Evolutionary conservation across 768 basidiomycete species (phyloP), one percentile per base, ranked within the genome.

Genomic region (Auriculariales sp.): DNA sequence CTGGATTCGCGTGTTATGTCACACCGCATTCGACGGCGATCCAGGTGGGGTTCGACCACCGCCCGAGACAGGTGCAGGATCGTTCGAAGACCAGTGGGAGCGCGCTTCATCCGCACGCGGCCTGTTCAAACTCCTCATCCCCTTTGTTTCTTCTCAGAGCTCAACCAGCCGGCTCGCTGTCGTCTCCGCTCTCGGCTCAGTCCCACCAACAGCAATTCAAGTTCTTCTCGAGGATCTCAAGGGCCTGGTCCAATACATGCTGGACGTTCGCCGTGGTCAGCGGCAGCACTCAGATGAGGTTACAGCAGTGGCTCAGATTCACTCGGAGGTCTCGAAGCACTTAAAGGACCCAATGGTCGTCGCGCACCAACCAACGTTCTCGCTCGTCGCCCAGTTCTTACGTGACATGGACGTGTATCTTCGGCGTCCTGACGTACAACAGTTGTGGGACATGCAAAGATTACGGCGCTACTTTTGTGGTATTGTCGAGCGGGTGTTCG

Each of bases 401-500:
- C 77, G 81, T 31, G 83, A 81, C 54, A 92, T 86, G 4, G 82
- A 89, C 54, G 63, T 74, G 0, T 86, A 89, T 60, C 69, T 97
- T n/a, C 73, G 75, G 3, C 71, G 78, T 3, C 67, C 78, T 0
- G 82, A 86, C 32, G 75, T 79, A 57, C 77, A 83, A 25, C 83
- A 89, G 46, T 83, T 83, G 53, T 79, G 75, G 56, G 75, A 84
- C 1, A 64, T 91, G 25, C 87, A 93, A 54, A 76, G 81, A 6
- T 69, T 94, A 28, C 80, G 92, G 27, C 79, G 89, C 24, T 93
- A 88, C 61, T 95, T 94, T 62, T 95, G 92, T 58, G 84, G 88
- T 17, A 78, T 83, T 0, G 78, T 95, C 3, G 88, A 92, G 62
- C 79, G 83, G 46, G 72, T 95, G 9, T 90, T 92, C 52, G 83